Evolutionary conservation across 352 stramenopile genomes (phyloP), one percentile per base, ranked within the genome.

Genomic region (Globisporangium nunn): DNA sequence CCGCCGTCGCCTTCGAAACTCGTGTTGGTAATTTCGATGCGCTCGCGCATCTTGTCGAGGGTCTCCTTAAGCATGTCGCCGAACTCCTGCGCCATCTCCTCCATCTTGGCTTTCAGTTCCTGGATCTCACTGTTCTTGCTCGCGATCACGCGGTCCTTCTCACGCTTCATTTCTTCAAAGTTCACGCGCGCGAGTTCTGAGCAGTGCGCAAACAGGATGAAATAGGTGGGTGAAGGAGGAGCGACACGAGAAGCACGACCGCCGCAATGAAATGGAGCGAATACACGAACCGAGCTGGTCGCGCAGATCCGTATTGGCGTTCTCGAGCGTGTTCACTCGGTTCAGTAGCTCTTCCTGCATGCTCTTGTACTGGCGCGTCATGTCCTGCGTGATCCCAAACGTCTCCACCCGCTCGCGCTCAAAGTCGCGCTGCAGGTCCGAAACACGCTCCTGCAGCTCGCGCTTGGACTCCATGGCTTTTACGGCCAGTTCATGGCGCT

Each of bases 291-390:
- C 82, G n/a, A 98, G 63, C 57, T 97, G 85, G 64, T 98, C 93
- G 8, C 90, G 85, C 7, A 98, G 71, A 52, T 96, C 87, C 35
- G 91, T 82, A 68, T 98, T 98, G 47, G 85, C 87, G 54, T 93
- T 93, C 64, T 98, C 92, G 29, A 97, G 73, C 33, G 70, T 72
- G 58, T 90, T 91, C 60, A 93, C 79, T 15, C 88, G 81, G 45
- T 95, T 91, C 4, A 96, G 70, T 31, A 97, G 69, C 59, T 96
- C 85, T 49, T 96, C 88, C 61, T 98, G 91, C 93, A 98, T 98
- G 58, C 88, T 95, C 71, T 98, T 98, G 74, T 98, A 98, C 76
- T 98, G 93, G 8, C 95, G 78, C 50, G 93, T 98, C 93, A 98
- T 98, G 64, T 98, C 91, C 52, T 91, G 75, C 39, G 87, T 98